These are phyloP conservation scores for Naganishia randhawae DNA, from an alignment of 768 basidiomycete genomes.

Conservation along the genomic window DNA sequence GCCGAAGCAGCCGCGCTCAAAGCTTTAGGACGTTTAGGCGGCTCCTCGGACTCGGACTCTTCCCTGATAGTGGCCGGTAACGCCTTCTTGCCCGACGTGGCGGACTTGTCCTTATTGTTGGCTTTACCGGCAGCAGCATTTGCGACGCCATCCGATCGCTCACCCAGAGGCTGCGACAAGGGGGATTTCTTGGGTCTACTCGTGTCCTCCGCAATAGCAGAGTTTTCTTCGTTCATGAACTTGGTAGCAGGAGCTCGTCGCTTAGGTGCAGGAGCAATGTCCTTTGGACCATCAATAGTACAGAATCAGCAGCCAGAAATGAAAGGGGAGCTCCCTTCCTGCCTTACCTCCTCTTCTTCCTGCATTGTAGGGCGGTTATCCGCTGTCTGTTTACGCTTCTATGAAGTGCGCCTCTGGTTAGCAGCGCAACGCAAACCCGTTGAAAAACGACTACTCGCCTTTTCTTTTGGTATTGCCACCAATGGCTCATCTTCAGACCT, in stretches of 20 bases:
- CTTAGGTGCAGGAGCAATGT: slow-evolving; percentile 7
- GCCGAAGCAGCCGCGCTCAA: not conserved
- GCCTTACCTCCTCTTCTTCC: not conserved
- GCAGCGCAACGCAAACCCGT: not conserved
- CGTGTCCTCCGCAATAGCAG: slow-evolving; percentile 2
- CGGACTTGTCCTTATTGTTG: not conserved
- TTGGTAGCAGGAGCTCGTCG: not conserved
- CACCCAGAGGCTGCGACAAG: not conserved
- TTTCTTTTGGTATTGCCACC: not conserved
- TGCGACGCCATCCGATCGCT: not conserved
- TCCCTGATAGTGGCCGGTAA: slow-evolving; percentile 14
- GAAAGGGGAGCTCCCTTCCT: not conserved
- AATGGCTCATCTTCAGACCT: slow-evolving; percentile 5
- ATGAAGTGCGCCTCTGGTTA: not conserved
- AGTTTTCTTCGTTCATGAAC: slow-evolving; percentile 5
- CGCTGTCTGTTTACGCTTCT: slow-evolving; percentile 12
- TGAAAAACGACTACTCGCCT: not conserved
- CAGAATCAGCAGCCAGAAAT: too few relatives aligned
- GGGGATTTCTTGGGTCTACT: slow-evolving; percentile 6
- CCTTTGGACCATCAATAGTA: not conserved
- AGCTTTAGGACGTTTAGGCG: not conserved
- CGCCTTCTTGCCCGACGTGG: not conserved
- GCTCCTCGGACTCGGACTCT: slow-evolving; percentile 5
- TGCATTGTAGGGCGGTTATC: not conserved
- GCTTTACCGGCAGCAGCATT: slow-evolving; percentile 7